Percentiles rank a stretch among this genome's conserved stretches.
phyloP scores from a whole-genome alignment of 305 asterid genomes.

The Solanum chacoense region DNA sequence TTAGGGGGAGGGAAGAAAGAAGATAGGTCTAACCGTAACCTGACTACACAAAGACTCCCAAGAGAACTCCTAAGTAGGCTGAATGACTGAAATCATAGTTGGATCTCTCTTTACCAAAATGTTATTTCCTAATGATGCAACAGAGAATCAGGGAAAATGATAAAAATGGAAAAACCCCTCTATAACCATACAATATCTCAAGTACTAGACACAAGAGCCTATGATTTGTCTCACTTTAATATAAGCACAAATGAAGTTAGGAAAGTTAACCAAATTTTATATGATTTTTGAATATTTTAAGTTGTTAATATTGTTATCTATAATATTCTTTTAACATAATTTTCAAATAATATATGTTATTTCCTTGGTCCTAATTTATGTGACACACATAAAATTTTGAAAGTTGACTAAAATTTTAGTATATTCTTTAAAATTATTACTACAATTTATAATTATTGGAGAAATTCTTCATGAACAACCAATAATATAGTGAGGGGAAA shows the following conservation, averaged over 20 bases:
- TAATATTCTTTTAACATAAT: background rate
- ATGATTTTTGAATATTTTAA: background rate
- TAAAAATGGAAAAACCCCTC: background rate
- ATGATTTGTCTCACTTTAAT: background rate
- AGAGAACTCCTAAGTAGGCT: background rate
- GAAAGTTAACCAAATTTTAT: background rate
- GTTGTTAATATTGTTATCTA: background rate
- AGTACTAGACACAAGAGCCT: background rate
- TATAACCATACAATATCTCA: background rate
- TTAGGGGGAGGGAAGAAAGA: background rate
- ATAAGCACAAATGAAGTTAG: background rate
- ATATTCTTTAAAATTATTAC: too few species aligned
- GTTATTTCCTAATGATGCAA: background rate
- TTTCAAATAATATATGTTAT: background rate
- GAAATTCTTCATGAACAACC: background rate
- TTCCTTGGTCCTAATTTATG: too few species aligned
- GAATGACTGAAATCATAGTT: background rate
- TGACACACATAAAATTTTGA: background rate
- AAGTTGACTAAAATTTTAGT: background rate
- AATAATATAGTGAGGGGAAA: background rate
- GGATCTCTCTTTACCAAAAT: background rate
- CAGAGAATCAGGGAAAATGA: background rate
- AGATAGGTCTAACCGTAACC: background rate
- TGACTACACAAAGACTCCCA: background rate
- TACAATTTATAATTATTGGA: background rate